These are phyloP conservation scores for Casaregolazyma suthepensis DNA, from an alignment of 1,139 yeast genomes.

Conservation along the genomic window DNA sequence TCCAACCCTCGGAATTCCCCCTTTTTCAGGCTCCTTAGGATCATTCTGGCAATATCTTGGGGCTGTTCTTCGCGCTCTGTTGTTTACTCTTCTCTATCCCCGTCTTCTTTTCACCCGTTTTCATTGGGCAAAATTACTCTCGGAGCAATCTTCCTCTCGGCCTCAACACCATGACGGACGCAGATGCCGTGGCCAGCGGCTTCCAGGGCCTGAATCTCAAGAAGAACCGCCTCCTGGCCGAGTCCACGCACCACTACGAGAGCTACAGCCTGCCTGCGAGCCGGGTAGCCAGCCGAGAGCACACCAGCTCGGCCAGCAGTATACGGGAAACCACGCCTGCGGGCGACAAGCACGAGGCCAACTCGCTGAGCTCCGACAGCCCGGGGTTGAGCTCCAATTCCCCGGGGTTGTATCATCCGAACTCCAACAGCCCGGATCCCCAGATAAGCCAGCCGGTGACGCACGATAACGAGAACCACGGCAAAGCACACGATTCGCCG, in stretches of 20 bases:
- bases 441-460: background rate
- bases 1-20: background rate
- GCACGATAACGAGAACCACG: background rate
- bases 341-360: conserved; percentile 6
- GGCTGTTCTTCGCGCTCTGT: background rate
- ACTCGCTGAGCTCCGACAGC: too few relatives aligned
- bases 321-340: conserved; percentile 1
- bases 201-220: conserved; percentile 16
- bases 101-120: background rate
- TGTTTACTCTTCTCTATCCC: background rate
- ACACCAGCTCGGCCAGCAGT: conserved; percentile 1
- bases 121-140: background rate
- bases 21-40: background rate
- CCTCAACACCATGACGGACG: background rate
- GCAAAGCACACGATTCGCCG: background rate
- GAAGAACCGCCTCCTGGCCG: conserved; percentile 26
- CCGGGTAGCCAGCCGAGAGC: conserved; percentile 22
- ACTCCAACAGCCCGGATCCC: background rate
- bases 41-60: background rate
- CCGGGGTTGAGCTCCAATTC: background rate
- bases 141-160: background rate
- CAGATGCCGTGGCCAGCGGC: background rate
- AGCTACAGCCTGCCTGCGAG: conserved; percentile 31
- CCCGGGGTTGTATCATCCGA: background rate
- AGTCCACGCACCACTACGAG: conserved; percentile 29